Base-by-base conservation (phyloP, 1,139 yeast genomes). In the Yamadazyma dendronema region DNA sequence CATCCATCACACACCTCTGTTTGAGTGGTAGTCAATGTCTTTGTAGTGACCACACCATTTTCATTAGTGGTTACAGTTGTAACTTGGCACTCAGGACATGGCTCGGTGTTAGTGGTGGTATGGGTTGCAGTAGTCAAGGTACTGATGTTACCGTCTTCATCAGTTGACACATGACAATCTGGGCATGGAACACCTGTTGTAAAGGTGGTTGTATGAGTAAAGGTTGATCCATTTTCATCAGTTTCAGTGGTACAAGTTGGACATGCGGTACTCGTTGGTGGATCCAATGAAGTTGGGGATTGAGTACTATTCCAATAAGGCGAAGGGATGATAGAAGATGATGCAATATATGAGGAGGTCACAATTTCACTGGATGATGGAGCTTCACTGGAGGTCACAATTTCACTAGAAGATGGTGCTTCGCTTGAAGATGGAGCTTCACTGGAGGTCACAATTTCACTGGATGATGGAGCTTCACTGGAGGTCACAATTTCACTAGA, bases 381-480 rank as follows among this genome's bases (percentile, higher is more conserved):
- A 27, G 17, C 29, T 27, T 27, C 29, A 27, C 29, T 27, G 4
- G 29, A 27, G 5, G 29, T 12, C 7, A n/a, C 17, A 14, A 17
- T n/a, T 27, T 27, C 29, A 14, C 29, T 27, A 12, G 29, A 27
- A 5, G 29, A 27, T 14, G 29, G 29, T 7, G 17, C 29, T 27
- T 27, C 29, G 13, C 29, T 27, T 5, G 29, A 27, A 5, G 29
- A 27, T 14, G 29, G 29, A 9, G 29, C 29, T 27, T 27, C 35
- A 28, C 31, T 38, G 12, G 40, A 37, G 19, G 35, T 16, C 4
- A 38, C 19, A 12, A 25, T 19, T 25, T 29, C 36, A 34, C 35
- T 34, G n/a, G 41, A 34, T 22, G 39, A 30, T 2, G 36, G 23
- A 16, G 30, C 24, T 23, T 19, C 29, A 17, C 31, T 28, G 25